Evolutionary conservation across 306 rosid species (phyloP), one percentile per base, ranked within the genome.

Genomic region (Glycine latifolia): DNA sequence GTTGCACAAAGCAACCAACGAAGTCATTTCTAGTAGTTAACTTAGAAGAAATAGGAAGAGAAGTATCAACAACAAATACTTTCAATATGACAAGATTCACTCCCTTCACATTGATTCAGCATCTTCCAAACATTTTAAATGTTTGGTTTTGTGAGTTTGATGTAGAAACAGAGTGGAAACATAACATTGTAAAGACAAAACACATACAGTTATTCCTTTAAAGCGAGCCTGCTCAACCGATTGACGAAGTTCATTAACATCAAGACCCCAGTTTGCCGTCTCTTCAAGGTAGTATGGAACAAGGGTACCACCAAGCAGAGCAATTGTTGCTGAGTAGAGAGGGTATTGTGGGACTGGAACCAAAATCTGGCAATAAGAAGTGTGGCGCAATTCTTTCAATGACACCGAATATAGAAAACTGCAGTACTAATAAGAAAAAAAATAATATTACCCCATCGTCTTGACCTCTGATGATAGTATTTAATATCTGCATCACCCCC

Each of bases 271-370:
- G 65, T 96, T 96, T 15, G 89, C 98, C 68, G 97, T 91, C 89
- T 96, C 99, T 85, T 96, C 99, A n/a, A 96, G 98, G 88, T 85
- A 93, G 88, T 96, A 96, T 4, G 98, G 97, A 81, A 96, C 98
- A 87, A 96, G 97, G 81, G 98, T 75, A 75, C 99, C 99, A 49
- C 99, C 99, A 71, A 78, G 81, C 53, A 96, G 88, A 74, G 96
- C 79, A 69, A 96, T 96, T 71, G 99, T 84, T 78, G 99, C 99
- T 0, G 99, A 96, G 85, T 96, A 96, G 74, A 96, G 99, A 6
- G 99, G 99, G 89, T 96, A 96, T 62, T 96, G 99, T 50, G 99
- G 99, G 55, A 96, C 99, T 50, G 99, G 99, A 86, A 96, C 99
- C 98, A 96, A 88, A 89, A 96, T 53, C 99, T 96, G 84, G 71